phyloP scores from a whole-genome alignment of 75 land plant species.

The Cupressus sempervirens region DNA sequence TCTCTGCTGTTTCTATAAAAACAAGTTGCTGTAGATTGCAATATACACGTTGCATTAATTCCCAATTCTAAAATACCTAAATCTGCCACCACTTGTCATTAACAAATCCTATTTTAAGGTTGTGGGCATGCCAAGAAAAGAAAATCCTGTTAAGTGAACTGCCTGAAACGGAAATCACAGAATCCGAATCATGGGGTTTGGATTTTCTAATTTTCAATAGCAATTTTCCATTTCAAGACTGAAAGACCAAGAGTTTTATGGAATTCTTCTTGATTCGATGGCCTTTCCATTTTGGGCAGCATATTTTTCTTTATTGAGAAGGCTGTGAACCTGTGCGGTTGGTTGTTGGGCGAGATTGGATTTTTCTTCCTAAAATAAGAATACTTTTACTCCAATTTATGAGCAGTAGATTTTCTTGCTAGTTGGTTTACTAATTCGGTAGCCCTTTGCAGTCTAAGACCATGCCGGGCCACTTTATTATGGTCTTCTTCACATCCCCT shows the following conservation, averaged over 20 bases:
- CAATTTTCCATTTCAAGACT: background rate
- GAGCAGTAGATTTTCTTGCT: background rate
- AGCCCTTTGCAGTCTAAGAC: background rate
- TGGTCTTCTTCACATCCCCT: background rate
- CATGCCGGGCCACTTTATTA: background rate
- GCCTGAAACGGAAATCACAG: background rate
- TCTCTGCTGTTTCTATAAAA: background rate
- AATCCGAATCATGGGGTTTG: background rate
- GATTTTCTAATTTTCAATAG: background rate
- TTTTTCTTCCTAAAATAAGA: no score
- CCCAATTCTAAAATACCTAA: background rate
- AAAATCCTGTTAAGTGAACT: background rate
- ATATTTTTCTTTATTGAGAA: no score
- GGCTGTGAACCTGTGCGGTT: background rate
- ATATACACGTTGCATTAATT: background rate
- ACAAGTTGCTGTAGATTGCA: background rate
- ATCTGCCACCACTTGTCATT: background rate
- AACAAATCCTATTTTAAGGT: background rate
- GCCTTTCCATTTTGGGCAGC: background rate
- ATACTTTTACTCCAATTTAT: background rate
- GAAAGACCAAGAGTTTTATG: background rate
- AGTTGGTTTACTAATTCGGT: background rate
- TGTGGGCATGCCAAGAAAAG: background rate
- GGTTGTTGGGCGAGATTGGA: no score
- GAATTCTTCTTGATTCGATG: no score